Conservation (phyloP, 2,329 filamentous ascomycete genomes). For the Penicillium crustosum region DNA sequence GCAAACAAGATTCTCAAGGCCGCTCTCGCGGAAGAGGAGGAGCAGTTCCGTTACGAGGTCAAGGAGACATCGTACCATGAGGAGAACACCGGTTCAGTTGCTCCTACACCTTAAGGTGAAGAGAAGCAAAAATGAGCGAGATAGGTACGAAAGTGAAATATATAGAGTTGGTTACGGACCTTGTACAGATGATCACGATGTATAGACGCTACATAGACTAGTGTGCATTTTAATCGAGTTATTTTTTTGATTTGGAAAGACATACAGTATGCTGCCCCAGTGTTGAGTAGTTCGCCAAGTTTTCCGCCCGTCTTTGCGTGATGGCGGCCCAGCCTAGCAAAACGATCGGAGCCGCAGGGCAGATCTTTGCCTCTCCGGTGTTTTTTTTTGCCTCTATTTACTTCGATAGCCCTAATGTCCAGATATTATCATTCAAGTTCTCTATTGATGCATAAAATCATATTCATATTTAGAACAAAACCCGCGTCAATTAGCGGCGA, state of each 20-base stretch:
- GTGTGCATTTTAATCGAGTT: not conserved
- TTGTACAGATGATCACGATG: not conserved
- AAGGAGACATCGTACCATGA: constrained; percentile 26
- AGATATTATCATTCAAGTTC: no score
- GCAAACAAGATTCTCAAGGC: constrained; percentile 38
- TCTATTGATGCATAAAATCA: not conserved
- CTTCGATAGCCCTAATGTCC: not conserved
- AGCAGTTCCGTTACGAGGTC: constrained; percentile 34
- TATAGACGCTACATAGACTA: constrained; percentile 1
- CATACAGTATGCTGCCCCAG: not conserved
- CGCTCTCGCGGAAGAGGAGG: constrained; percentile 38
- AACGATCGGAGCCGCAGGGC: no score
- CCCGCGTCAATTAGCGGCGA: not conserved
- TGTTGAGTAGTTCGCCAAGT: not conserved
- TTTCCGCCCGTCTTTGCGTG: no score
- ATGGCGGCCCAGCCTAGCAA: no score
- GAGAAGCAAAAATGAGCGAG: not conserved
- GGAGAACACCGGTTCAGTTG: constrained; percentile 13
- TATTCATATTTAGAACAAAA: not conserved
- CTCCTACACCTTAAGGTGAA: not conserved
- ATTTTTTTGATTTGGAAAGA: not conserved
- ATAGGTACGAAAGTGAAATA: not conserved
- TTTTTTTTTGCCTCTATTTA: not conserved
- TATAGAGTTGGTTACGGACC: not conserved
- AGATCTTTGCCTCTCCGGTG: not conserved